Evolutionary conservation across 192 early-diverging fungal genomes (phyloP).

Genomic region (Podila minutissima): DNA sequence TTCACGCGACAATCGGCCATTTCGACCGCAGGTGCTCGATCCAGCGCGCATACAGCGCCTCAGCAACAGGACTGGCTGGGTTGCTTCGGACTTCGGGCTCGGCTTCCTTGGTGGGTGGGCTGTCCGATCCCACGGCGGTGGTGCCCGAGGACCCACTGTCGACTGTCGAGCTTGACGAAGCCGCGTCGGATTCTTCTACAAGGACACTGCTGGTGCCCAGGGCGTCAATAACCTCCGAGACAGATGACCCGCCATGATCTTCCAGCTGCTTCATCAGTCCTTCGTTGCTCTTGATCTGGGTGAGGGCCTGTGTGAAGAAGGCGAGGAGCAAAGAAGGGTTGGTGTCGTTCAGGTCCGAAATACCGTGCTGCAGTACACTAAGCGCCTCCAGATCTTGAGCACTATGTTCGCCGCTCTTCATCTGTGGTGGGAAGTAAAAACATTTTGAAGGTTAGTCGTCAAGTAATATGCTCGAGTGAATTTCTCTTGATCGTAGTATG

Average conservation of each 20-base stretch:
- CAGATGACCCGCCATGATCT: slow-evolving; percentile 18
- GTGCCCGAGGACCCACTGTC: slow-evolving; percentile 7
- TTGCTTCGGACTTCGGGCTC: slow-evolving; percentile 25
- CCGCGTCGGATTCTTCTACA: slow-evolving; percentile 17
- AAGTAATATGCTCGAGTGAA: background rate
- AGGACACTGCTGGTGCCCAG: slow-evolving; percentile 17
- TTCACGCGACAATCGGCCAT: slow-evolving; percentile 58
- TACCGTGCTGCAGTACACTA: slow-evolving; percentile 50
- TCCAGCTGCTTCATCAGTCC: slow-evolving; percentile 29
- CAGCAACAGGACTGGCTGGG: slow-evolving; percentile 40
- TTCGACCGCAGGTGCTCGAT: slow-evolving; percentile 54
- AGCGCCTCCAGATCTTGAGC: slow-evolving; percentile 52
- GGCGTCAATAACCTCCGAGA: slow-evolving; percentile 16
- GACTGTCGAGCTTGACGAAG: slow-evolving; percentile 17
- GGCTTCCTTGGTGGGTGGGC: background rate
- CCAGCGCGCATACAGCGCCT: slow-evolving; percentile 53
- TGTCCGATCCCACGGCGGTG: slow-evolving; percentile 4
- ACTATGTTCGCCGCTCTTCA: slow-evolving; percentile 52
- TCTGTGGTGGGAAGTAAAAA: slow-evolving; percentile 5
- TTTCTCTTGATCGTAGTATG: background rate
- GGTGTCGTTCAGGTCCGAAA: slow-evolving; percentile 50
- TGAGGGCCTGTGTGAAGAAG: slow-evolving; percentile 48
- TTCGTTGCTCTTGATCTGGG: slow-evolving; percentile 38
- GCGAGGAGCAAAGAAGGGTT: slow-evolving; percentile 51
- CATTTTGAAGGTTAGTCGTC: too few species aligned